phyloP scores from a whole-genome alignment of 352 stramenopile species.

The Pythium sukuiense region DNA sequence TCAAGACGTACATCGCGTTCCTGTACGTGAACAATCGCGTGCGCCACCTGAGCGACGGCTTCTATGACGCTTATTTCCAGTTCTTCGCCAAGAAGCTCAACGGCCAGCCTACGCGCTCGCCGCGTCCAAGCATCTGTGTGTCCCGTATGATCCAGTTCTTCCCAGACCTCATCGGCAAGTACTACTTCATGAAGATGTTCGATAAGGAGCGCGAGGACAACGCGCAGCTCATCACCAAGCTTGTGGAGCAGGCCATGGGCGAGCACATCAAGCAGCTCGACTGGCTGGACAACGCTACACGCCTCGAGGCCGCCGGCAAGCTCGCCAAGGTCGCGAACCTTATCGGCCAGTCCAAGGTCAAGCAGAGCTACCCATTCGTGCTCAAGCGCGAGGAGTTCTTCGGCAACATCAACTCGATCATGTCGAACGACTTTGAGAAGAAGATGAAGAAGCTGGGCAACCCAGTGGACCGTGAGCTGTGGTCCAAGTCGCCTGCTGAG shows the following conservation, averaged over 20 bases:
- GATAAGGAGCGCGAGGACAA: conserved; percentile 64
- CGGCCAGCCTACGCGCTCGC: conserved; percentile 58
- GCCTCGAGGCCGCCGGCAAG: conserved; percentile 77
- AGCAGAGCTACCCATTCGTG: conserved; percentile 33
- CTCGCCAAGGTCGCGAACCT: conserved; percentile 47
- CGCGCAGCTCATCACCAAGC: conserved; percentile 80
- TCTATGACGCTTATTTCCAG: conserved; percentile 85
- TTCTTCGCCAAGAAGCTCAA: conserved; percentile 84
- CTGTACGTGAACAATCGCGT: conserved; percentile 44
- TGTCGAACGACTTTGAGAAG: conserved; percentile 34
- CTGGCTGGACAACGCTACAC: conserved; percentile 89
- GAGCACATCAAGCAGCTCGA: conserved; percentile 81
- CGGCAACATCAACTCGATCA: conserved; percentile 51
- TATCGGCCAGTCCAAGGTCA: conserved; percentile 45
- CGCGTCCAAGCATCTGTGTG: conserved; percentile 69
- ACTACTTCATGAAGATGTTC: conserved; percentile 85
- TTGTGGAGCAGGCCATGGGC: conserved; percentile 77
- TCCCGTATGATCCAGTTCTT: conserved; percentile 31
- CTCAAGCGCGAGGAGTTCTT: conserved; percentile 42
- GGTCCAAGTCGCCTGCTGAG: conserved; percentile 89
- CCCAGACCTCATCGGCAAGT: conserved; percentile 57
- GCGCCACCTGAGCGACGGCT: conserved; percentile 49
- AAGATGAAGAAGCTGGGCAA: conserved; percentile 36
- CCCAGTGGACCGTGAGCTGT: conserved; percentile 55
- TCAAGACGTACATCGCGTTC: conserved; percentile 64